A percentile compares a stretch with the other conserved stretches of the same genome.
phyloP scores from a whole-genome alignment of 2,329 filamentous ascomycete genomes.

The Fusarium scirpi region DNA sequence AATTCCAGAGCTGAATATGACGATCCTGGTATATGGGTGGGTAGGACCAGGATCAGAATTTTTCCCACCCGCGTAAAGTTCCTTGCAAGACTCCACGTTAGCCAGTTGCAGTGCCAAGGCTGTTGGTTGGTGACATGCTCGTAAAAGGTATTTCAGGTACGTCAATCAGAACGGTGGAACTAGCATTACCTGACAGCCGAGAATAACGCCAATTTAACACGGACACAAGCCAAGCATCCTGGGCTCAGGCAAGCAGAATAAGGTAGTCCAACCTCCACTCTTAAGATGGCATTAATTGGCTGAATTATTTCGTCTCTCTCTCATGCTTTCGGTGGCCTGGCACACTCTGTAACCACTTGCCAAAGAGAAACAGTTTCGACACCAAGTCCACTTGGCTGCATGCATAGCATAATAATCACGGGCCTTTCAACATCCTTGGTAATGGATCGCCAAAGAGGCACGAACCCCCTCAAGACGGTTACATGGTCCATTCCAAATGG shows the following conservation, averaged over 20 bases:
- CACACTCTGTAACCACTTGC: neutral
- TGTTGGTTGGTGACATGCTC: neutral
- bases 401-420: constrained; percentile 14
- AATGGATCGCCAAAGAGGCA: constrained; percentile 3
- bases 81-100: neutral
- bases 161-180: neutral
- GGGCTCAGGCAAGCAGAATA: neutral
- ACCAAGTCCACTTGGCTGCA: neutral
- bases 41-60: constrained; percentile 6
- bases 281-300: fast-evolving
- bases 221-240: neutral
- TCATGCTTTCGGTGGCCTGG: neutral
- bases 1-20: neutral
- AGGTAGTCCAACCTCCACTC: neutral
- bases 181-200: neutral
- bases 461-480: neutral
- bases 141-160: neutral
- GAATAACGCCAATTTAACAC: neutral
- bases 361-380: neutral
- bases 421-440: constrained; percentile 11
- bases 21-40: constrained; percentile 2
- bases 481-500: neutral
- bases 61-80: neutral
- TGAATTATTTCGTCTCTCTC: neutral
- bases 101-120: neutral